Base-by-base conservation (phyloP, 371 early-diverging fungal species). In the Actinomortierella wolfii region DNA sequence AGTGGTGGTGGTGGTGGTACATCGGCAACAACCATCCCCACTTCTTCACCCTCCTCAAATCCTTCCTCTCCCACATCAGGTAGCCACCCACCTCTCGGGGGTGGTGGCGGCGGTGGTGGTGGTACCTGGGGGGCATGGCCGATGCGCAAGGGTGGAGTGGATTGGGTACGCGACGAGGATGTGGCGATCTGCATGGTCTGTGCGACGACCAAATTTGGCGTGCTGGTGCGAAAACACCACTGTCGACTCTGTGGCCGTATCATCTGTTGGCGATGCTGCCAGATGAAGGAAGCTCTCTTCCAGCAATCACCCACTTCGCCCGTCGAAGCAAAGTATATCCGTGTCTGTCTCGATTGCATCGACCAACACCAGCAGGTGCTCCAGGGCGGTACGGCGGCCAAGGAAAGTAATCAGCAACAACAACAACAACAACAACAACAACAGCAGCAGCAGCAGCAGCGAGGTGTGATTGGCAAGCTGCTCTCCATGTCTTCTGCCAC, bases 81-180 rank as follows among this genome's bases (percentile, higher is more conserved):
- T 34, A 24, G 26, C 14, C 55, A 49, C n/a, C n/a, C n/a, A n/a
- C n/a, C n/a, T n/a, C n/a, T n/a, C n/a, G n/a, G 34, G 34, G 7
- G 11, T 34, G 34, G 11, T 34, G 34, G 11, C 34, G n/a, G n/a
- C n/a, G n/a, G n/a, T n/a, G n/a, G n/a, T n/a, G n/a, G n/a, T 11
- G 34, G 34, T 34, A 11, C 34, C 34, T 34, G 34, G 34, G n/a
- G n/a, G n/a, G 34, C 34, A 11, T 11, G 34, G 34, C 34, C 34
- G 34, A 34, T 34, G 34, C 34, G 11, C 34, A 34, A 34, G 34
- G 34, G 34, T 34, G 63, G 63, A 8, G 52, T 59, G 0, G 73
- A 56, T 0, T 77, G 77, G 77, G 74, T 77, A 2, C 68, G 63
- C n/a, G 77, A 77, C 23, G 70, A 68, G n/a, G 68, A 73, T 24